phyloP scores from a whole-genome alignment of 495 filamentous ascomycete genomes.

The Hypoxylon intermedium region DNA sequence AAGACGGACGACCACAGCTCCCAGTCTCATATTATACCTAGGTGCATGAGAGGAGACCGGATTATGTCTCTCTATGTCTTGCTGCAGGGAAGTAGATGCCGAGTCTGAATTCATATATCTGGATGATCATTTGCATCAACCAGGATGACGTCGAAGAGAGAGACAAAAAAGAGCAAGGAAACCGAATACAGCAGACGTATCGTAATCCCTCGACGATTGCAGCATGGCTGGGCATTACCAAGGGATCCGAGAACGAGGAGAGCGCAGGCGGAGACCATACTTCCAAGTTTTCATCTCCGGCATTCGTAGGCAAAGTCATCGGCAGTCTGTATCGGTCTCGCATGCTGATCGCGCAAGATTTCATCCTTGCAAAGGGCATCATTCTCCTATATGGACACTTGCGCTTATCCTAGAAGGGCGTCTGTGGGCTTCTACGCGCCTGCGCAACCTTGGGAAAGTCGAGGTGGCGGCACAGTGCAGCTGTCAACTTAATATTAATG shows the following conservation, averaged over 20 bases:
- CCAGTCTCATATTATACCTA: not conserved
- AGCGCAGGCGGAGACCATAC: not conserved
- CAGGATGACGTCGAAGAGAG: slow-evolving; percentile 23
- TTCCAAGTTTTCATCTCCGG: not conserved
- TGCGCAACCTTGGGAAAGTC: not conserved
- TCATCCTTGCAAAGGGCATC: slow-evolving; percentile 20
- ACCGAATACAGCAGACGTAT: slow-evolving; percentile 22
- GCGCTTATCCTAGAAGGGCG: slow-evolving; percentile 1
- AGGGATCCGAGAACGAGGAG: not conserved
- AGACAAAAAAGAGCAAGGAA: slow-evolving; percentile 25
- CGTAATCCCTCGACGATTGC: slow-evolving; percentile 9
- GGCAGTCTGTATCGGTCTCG: slow-evolving; percentile 18
- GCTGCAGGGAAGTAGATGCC: slow-evolving; percentile 3
- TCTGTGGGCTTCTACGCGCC: not conserved
- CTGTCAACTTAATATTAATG: not conserved
- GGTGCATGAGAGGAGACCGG: not conserved
- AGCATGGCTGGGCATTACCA: slow-evolving; percentile 21
- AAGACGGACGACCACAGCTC: slow-evolving; percentile 7
- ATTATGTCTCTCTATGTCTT: slow-evolving; percentile 9
- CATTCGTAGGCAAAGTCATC: slow-evolving; percentile 4
- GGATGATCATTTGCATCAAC: slow-evolving; percentile 22
- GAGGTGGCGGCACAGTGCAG: slow-evolving; percentile 1
- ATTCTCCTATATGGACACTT: slow-evolving; percentile 17
- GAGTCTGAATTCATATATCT: slow-evolving; percentile 11
- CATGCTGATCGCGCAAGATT: slow-evolving; percentile 26